Conservation (phyloP, 1,284 basidiomycete species). For the Boletus sp. region DNA sequence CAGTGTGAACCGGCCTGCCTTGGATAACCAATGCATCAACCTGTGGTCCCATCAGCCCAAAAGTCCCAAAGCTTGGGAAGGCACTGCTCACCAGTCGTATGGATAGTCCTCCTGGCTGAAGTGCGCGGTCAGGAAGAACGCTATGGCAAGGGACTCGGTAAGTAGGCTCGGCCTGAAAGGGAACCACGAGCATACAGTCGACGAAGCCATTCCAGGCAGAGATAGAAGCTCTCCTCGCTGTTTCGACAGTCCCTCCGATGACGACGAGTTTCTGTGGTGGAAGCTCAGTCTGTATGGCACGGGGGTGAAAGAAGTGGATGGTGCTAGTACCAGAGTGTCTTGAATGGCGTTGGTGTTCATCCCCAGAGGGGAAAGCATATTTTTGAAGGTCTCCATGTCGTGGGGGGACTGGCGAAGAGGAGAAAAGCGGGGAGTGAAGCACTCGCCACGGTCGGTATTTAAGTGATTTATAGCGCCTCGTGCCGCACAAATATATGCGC, state of each 20-base stretch:
- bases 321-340: slow-evolving; percentile 51
- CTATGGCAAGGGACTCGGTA: slow-evolving; percentile 36
- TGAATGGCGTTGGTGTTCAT: slow-evolving; percentile 56
- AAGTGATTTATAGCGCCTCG: slow-evolving; percentile 33
- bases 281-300: not conserved
- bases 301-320: not conserved
- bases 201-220: slow-evolving; percentile 84
- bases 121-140: slow-evolving; percentile 82
- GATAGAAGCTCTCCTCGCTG: slow-evolving; percentile 65
- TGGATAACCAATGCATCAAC: slow-evolving; percentile 83
- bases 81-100: slow-evolving; percentile 61
- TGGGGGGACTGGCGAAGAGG: slow-evolving; percentile 20
- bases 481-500: slow-evolving; percentile 29
- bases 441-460: slow-evolving; percentile 32
- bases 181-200: slow-evolving; percentile 56
- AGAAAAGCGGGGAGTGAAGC: slow-evolving; percentile 19
- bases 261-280: slow-evolving; percentile 65
- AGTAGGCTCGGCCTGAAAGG: not conserved
- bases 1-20: slow-evolving; percentile 41
- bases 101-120: slow-evolving; percentile 83
- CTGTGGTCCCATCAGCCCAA: slow-evolving; percentile 35
- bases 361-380: slow-evolving; percentile 55
- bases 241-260: slow-evolving; percentile 75
- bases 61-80: slow-evolving; percentile 6
- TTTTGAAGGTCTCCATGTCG: slow-evolving; percentile 59